Base-by-base conservation (phyloP, 169 alveolate species). In the Fabrea salina region DNA sequence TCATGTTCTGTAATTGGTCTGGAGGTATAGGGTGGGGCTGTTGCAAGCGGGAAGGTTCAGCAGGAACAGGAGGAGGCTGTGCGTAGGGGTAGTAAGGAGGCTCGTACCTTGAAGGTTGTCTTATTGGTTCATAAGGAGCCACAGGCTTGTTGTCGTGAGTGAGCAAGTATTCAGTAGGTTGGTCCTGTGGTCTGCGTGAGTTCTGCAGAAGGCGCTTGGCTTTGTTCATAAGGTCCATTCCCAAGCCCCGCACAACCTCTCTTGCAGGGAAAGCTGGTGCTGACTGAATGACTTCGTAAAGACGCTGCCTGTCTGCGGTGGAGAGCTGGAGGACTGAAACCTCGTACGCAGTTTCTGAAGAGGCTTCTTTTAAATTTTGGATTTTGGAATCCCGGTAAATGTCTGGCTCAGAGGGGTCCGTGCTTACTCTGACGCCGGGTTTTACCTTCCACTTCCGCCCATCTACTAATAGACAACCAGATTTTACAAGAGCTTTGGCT, bases 221-320 rank as follows among this genome's bases (percentile, higher is more conserved):
- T 51, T 72, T 72, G 37, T 72, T 72, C 13, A 50, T 39, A 7
- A 72, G n/a, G n/a, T 72, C 80, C 16, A 51, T 53, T 13, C 54
- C 16, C 35, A 72, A 16, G 7, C 70, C 70, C 41, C 51, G 47
- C 1, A 72, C 70, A 32, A 32, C 11, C 8, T 39, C 11, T n/a
- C 11, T 50, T 1, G 56, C 25, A 6, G 80, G 80, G 51, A 72
- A 72, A 6, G 80, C 80, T 35, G 80, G 32, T 1, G 35, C 11
- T 19, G 80, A 11, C 33, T 44, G 71, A 22, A 72, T 35, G 8
- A 40, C 70, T 53, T 72, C 70, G 19, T n/a, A 50, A 5, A 72
- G 49, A 50, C 71, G 67, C 32, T 51, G 54, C 27, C 80, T n/a
- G 33, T 72, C 80, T 27, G 66, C 78, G 13, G 78, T 68, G 19